These are phyloP conservation scores for Ceratocystis huliohia DNA, from an alignment of 2,329 filamentous ascomycete species.

Conservation along the genomic window DNA sequence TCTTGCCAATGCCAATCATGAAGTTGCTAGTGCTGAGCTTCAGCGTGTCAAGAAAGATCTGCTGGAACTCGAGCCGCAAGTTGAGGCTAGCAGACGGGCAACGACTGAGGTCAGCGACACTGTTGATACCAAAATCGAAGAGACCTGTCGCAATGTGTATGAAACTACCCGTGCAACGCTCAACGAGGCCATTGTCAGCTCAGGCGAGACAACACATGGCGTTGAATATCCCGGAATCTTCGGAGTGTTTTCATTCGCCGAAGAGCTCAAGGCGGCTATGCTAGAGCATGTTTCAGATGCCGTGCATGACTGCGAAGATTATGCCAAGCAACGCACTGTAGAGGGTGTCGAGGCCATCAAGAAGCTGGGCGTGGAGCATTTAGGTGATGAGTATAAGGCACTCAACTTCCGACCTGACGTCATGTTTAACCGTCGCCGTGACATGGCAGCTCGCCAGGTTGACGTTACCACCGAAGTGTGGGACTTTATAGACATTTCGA, in stretches of 20 bases:
- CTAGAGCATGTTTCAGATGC: constrained; percentile 71
- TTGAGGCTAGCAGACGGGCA: constrained; percentile 72
- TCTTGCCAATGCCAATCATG: constrained; percentile 73
- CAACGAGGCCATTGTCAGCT: constrained; percentile 58
- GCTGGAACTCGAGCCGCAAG: constrained; percentile 67
- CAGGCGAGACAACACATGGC: constrained; percentile 65
- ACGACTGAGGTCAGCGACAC: constrained; percentile 67
- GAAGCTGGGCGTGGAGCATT: constrained; percentile 72
- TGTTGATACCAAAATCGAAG: constrained; percentile 70
- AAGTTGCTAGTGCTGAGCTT: constrained; percentile 74
- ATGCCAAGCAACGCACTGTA: constrained; percentile 66
- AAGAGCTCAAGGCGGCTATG: constrained; percentile 86
- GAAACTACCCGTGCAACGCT: constrained; percentile 66
- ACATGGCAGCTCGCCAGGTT: constrained; percentile 71
- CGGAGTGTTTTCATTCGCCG: constrained; percentile 78
- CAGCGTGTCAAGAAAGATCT: constrained; percentile 72
- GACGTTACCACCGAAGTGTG: constrained; percentile 76
- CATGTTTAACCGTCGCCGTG: constrained; percentile 81
- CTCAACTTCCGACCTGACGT: constrained; percentile 80
- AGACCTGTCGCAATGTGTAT: constrained; percentile 76
- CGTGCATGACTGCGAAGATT: constrained; percentile 69
- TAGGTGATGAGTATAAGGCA: constrained; percentile 75
- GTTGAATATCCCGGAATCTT: constrained; percentile 80
- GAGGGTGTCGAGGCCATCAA: constrained; percentile 77
- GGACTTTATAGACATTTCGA: constrained; percentile 86